Base-by-base conservation (phyloP, 2,329 filamentous ascomycete species). In the Alternaria angustiovoidea region DNA sequence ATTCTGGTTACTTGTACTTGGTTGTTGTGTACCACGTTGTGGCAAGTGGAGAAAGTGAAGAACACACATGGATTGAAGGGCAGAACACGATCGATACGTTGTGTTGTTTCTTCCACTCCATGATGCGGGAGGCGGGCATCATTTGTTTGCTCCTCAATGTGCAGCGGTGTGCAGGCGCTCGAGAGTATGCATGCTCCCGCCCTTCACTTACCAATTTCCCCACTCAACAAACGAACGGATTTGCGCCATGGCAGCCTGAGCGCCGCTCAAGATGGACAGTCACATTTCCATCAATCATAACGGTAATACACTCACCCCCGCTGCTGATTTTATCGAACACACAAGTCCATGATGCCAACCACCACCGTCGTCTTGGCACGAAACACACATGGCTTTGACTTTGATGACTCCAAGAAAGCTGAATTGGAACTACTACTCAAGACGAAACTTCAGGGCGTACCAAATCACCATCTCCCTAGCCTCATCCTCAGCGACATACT, bases 401-500 rank as follows among this genome's bases (percentile, higher is more conserved):
- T 30, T 30, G 28, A 12, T 11, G 12, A 30, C 28, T 30, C 28
- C 28, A 30, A 30, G 28, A 30, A 30, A 11, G 28, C 28, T 30
- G 28, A 30, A 12, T 0, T 30, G 11, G 28, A 30, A 30, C 28
- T 30, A 30, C 28, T 30, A 30, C 28, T 30, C 28, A 30, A 30
- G 28, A 30, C 8, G 1, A 30, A 30, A 30, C 28, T 30, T 2
- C 28, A 30, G 28, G 28, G 28, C 28, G 28, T 30, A 30, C 28
- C 28, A 30, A 30, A 0, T 2, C 28, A 30, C 28, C 28, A 30
- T 30, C 28, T 30, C 11, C 28, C 28, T 0, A 30, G 9, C 0
- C 28, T 30, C 8, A 30, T 11, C 28, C 8, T 30, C 28, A 11
- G 9, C 28, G 62, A 69, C 16, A 59, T 72, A 20, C 18, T 68